Evolutionary conservation across 73 alveolate genomes (phyloP).

Genomic region (Tetrahymena borealis): DNA sequence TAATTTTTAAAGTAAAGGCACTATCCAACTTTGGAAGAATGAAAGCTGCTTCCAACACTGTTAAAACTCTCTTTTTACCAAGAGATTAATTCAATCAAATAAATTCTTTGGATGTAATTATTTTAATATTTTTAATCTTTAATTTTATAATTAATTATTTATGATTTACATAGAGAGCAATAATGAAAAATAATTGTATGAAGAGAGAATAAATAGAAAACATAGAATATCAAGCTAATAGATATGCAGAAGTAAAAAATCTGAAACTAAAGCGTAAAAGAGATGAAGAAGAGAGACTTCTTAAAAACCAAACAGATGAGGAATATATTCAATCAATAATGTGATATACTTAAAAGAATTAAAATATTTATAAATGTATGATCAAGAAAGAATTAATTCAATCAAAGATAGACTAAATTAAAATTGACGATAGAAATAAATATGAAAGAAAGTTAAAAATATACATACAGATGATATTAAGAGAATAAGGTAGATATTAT

Average conservation of each 20-base stretch:
- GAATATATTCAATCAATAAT: background rate
- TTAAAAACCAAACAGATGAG: background rate
- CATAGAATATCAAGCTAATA: background rate
- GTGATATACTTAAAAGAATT: no score
- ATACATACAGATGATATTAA: no score
- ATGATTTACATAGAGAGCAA: background rate
- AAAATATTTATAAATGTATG: no score
- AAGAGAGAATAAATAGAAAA: background rate
- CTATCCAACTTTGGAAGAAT: background rate
- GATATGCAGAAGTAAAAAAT: background rate
- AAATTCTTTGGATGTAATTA: background rate
- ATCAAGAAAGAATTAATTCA: no score
- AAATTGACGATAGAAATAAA: no score
- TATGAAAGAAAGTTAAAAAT: no score
- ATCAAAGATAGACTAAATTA: no score
- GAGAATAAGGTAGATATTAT: no score
- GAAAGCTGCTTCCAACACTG: background rate
- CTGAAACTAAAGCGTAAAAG: background rate
- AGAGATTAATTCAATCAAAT: background rate
- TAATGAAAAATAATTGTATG: background rate
- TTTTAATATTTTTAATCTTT: background rate
- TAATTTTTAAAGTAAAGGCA: background rate
- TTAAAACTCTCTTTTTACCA: background rate
- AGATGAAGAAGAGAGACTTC: background rate
- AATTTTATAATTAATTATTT: background rate